Base-by-base conservation (phyloP, 2,329 filamentous ascomycete genomes). In the Colletotrichum acutatum region DNA sequence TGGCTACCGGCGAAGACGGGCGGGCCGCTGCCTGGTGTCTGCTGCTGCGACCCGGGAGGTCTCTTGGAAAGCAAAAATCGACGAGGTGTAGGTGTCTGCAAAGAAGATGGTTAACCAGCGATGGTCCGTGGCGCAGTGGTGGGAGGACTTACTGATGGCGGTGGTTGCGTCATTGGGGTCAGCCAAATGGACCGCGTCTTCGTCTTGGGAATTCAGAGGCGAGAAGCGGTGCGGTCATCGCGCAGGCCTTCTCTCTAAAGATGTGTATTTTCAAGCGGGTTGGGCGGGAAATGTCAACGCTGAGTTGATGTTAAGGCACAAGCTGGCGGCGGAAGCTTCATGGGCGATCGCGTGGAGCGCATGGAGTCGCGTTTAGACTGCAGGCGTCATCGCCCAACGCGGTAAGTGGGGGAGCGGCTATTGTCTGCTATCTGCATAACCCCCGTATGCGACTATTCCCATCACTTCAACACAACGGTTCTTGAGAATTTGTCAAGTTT, bases 61-160 rank as follows among this genome's bases (percentile, higher is more conserved):
- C 82, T 74, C 68, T 82, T 83, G 2, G 82, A 77, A 7, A 82
- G 78, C 66, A 84, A 77, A 68, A 85, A 85, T 6, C 82, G 80
- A 72, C 82, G 79, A 24, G 83, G 82, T 7, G 81, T 79, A 5
- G 83, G 81, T 42, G 84, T 85, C 83, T 85, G 61, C 24, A 6
- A 3, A 14, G 0, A 26, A 24, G 2, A 2, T 1, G 9, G 42
- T 49, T 12, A 52, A 52, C 67, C 0, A 67, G 56, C 57, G 32
- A 26, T 1, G 4, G 3, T 26, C 0, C 8, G 14, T 16, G n/a
- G 30, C 14, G 14, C 14, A 53, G 28, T 14, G 16, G 26, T 49
- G 26, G 11, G 9, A 49, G 7, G 24, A 16, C 61, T 16, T 0
- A 74, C 71, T 42, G 71, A 74, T 62, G 71, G 71, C 53, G 71